Evolutionary conservation across 495 filamentous ascomycete genomes (phyloP), one percentile per base, ranked within the genome.

Genomic region (Daldinia grandis): DNA sequence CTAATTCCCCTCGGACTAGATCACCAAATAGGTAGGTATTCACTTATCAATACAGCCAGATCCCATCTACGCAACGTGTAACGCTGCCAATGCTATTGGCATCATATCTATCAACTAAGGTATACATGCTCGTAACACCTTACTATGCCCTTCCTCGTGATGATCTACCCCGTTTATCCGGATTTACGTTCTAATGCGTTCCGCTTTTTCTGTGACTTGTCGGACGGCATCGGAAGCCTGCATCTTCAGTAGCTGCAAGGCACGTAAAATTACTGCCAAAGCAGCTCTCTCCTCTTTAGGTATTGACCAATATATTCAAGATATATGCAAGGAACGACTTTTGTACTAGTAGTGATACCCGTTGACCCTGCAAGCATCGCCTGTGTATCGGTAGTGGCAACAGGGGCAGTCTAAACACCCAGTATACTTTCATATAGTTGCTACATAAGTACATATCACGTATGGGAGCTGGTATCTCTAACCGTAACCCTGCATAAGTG

Each of bases 201-300:
- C 42, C 62, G 63, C 33, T 50, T 15, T 38, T 40, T 17, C 55
- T 63, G 66, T 69, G 19, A 30, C 5, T 38, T 25, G 71, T 74
- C 62, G 63, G 66, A 74, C 71, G 55, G 66, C 62, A 66, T 61
- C 71, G 66, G 71, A 38, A 64, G 66, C 66, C 62, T 64, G 67
- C 71, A 63, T 70, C 14, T 31, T 61, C 62, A 70, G 67, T 38
- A 67, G 58, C 66, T 74, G 62, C 66, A 67, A 71, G 67, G 71
- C 42, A 66, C 37, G 21, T 73, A 54, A 58, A 69, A 68, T 73
- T 69, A 66, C 65, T 35, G 35, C n/a, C 37, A 15, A 55, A 58
- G 65, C 53, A 73, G 21, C 49, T 47, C 53, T 25, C 37, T 38
- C 50, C 21, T 30, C 57, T 6, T 10, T 56, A 4, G 33, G 12